phyloP scores from a whole-genome alignment of 2,329 filamentous ascomycete species.

The Neodidymelliopsis sp. region DNA sequence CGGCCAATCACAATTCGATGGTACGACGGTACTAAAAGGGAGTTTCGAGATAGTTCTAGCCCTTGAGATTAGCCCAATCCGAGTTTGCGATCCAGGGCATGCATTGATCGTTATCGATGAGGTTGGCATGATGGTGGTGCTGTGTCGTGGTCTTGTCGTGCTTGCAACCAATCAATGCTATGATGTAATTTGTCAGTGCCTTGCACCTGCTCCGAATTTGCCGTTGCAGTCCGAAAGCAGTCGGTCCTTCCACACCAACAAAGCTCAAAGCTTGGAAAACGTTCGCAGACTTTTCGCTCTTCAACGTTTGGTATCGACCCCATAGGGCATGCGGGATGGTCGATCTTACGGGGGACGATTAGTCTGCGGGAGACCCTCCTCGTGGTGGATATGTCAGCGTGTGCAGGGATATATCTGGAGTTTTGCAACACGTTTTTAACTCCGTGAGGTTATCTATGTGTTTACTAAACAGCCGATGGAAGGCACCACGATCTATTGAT shows the following conservation, averaged over 20 bases:
- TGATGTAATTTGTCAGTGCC: slow-evolving; percentile 6
- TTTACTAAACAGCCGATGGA: too few relatives aligned
- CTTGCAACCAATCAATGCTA: neutral
- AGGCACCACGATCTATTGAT: too few relatives aligned
- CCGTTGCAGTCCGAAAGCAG: neutral
- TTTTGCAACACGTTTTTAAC: slow-evolving; percentile 4
- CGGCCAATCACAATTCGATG: slow-evolving; percentile 9
- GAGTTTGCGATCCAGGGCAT: neutral
- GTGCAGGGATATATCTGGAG: neutral
- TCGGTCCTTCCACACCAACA: slow-evolving; percentile 5
- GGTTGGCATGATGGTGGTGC: neutral
- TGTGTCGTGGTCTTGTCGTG: neutral
- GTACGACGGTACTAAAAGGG: neutral
- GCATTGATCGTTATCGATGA: slow-evolving; percentile 3
- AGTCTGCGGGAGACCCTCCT: slow-evolving; percentile 2
- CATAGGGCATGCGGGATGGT: neutral
- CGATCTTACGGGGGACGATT: neutral
- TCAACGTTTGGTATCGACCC: neutral
- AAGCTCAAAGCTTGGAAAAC: slow-evolving; percentile 1
- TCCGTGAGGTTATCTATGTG: slow-evolving; percentile 1
- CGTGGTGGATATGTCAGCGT: slow-evolving; percentile 4
- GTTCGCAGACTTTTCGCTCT: slow-evolving; percentile 7
- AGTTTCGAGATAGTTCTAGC: slow-evolving; percentile 14
- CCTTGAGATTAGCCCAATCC: neutral
- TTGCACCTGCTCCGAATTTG: neutral